Percentiles rank a stretch among this genome's conserved stretches.
Evolutionary conservation across 2,329 filamentous ascomycete species (phyloP).

Genomic region (Furcasterigmium sp.): DNA sequence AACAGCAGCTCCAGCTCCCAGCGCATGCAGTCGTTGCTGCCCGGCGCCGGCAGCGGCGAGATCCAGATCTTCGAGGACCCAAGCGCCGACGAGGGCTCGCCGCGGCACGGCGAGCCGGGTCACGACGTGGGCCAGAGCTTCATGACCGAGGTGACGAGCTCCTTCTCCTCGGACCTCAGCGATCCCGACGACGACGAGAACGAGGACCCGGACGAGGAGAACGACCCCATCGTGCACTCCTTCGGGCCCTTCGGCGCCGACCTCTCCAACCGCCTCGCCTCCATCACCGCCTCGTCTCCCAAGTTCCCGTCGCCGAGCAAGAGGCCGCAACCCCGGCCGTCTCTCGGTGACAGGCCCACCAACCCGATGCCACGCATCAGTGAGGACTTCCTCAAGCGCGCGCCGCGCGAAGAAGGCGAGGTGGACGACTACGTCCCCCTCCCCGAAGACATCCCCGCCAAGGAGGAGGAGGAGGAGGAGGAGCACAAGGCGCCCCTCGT

Average conservation of each 20-base stretch:
- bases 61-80: constrained; percentile 17
- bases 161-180: constrained; percentile 54
- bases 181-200: constrained; percentile 56
- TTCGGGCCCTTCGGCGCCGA: constrained; percentile 89
- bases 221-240: constrained; percentile 86
- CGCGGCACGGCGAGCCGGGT: constrained; percentile 31
- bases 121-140: constrained; percentile 35
- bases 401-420: constrained; percentile 8
- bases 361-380: background rate
- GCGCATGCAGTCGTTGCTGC: constrained; percentile 39
- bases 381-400: background rate
- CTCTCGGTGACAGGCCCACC: constrained; percentile 3
- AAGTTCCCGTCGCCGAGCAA: constrained; percentile 28
- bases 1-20: constrained; percentile 38
- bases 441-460: constrained; percentile 5
- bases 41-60: constrained; percentile 11
- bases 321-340: background rate
- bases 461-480: constrained; percentile 7
- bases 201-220: constrained; percentile 84
- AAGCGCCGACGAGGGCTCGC: constrained; percentile 27
- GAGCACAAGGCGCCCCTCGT: constrained; percentile 13
- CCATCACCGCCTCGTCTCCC: constrained; percentile 67
- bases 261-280: constrained; percentile 74
- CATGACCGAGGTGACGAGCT: constrained; percentile 43
- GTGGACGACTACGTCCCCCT: too few species aligned